A percentile compares a stretch with the other conserved stretches of the same genome.
Conservation (phyloP, 2,329 filamentous ascomycete species). For the Knufia fluminis region DNA sequence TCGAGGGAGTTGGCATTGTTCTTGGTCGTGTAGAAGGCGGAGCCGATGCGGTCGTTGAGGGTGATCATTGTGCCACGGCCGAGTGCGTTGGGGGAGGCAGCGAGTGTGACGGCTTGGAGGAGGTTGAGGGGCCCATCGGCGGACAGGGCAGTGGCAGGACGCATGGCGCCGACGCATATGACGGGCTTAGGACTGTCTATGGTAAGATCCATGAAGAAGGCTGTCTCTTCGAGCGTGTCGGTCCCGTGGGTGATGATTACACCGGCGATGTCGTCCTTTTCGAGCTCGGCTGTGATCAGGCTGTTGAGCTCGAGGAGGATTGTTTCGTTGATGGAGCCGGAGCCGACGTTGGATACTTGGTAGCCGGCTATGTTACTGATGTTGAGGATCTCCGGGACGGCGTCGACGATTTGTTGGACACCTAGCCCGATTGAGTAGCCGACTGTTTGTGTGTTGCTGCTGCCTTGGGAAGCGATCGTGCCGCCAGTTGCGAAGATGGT, state of each 20-base stretch:
- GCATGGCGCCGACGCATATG: no score
- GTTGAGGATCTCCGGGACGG: slow-evolving; percentile 23
- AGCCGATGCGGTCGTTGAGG: no score
- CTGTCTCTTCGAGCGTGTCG: background rate
- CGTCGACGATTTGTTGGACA: slow-evolving; percentile 15
- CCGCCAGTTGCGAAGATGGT: slow-evolving; percentile 10
- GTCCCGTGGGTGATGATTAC: background rate
- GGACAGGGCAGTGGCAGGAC: no score
- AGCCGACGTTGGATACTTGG: slow-evolving; percentile 25
- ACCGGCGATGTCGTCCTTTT: background rate
- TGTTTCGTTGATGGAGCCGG: slow-evolving; percentile 22
- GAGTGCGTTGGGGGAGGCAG: no score
- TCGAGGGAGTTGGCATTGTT: no score
- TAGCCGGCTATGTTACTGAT: slow-evolving; percentile 25
- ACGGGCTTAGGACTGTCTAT: no score
- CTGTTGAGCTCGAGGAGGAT: slow-evolving; percentile 18
- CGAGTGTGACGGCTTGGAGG: no score
- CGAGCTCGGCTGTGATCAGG: slow-evolving; percentile 5
- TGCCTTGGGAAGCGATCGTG: slow-evolving; percentile 8
- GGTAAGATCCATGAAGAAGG: background rate
- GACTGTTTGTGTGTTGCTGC: slow-evolving; percentile 5
- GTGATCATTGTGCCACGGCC: no score
- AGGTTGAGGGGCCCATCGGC: no score
- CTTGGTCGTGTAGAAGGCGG: no score
- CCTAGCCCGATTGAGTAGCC: slow-evolving; percentile 8